phyloP scores from a whole-genome alignment of 108 stramenopile genomes.

The Skeletonema tropicum region DNA sequence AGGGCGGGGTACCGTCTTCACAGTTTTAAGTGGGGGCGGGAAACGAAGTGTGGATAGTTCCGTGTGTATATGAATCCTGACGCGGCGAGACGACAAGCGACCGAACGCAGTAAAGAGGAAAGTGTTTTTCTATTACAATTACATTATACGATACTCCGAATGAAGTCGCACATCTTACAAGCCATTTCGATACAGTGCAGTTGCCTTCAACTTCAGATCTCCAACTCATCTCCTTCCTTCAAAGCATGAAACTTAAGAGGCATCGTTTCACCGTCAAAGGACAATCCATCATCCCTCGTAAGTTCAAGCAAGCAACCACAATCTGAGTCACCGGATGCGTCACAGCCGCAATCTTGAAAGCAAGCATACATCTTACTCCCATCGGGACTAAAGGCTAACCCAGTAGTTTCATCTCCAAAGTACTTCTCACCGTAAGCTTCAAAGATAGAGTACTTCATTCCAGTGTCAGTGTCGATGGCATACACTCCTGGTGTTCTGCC shows the following conservation, averaged over 20 bases:
- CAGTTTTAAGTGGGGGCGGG: no score
- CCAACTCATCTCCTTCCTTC: background rate
- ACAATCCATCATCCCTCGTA: conserved; percentile 38
- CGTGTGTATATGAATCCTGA: no score
- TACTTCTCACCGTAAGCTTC: conserved; percentile 24
- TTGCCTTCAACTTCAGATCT: no score
- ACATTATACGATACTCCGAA: no score
- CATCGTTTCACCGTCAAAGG: conserved; percentile 39
- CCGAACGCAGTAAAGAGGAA: no score
- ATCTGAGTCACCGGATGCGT: conserved; percentile 13
- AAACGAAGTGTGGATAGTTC: no score
- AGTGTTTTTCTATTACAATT: no score
- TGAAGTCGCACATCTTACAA: no score
- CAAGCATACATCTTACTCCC: conserved; percentile 40
- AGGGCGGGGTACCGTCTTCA: no score
- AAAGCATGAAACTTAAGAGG: conserved; percentile 26
- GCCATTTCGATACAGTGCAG: no score
- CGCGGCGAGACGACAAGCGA: background rate
- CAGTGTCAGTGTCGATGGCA: conserved; percentile 17
- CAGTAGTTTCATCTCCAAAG: conserved; percentile 63
- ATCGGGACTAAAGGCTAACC: conserved; percentile 73
- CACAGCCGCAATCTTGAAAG: conserved; percentile 44
- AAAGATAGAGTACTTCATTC: conserved; percentile 47
- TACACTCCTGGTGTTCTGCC: conserved; percentile 56
- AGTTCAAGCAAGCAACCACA: conserved; percentile 51